These are phyloP conservation scores for Strobilomyces dryophilus DNA, from an alignment of 768 basidiomycete genomes.

Conservation along the genomic window DNA sequence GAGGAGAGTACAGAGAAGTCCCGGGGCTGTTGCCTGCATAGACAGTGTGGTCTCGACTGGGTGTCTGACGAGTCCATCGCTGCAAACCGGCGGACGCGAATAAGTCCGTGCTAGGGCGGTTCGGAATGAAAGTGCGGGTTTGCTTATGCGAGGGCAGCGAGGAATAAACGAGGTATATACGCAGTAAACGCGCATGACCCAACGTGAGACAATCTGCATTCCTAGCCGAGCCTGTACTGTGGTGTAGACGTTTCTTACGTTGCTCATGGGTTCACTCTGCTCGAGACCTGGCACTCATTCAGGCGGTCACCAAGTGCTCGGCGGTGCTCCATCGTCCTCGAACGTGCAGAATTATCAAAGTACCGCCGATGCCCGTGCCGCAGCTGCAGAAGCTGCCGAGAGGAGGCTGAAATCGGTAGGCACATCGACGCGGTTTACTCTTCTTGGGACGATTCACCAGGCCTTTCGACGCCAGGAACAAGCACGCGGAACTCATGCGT, in stretches of 20 bases:
- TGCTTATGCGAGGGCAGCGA: conserved; percentile 8
- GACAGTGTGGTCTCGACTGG: conserved; percentile 3
- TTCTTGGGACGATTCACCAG: conserved; percentile 24
- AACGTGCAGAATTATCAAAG: conserved; percentile 20
- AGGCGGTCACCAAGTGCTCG: conserved; percentile 47
- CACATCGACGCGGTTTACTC: conserved; percentile 8
- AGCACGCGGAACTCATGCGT: conserved; percentile 39
- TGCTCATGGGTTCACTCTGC: conserved; percentile 53
- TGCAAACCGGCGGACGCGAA: background rate
- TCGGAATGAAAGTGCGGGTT: background rate
- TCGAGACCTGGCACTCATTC: conserved; percentile 45
- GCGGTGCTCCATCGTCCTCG: conserved; percentile 30
- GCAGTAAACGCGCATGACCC: conserved; percentile 4
- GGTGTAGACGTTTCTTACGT: background rate
- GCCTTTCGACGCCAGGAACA: conserved; percentile 31
- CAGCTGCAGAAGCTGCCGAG: conserved; percentile 62
- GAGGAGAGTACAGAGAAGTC: conserved; percentile 46
- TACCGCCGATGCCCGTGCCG: conserved; percentile 43
- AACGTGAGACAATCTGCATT: too few relatives aligned
- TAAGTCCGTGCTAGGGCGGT: background rate
- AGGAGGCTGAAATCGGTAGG: conserved; percentile 54
- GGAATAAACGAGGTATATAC: conserved; percentile 20
- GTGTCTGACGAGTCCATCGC: background rate
- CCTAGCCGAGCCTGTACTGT: background rate
- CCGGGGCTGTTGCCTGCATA: conserved; percentile 26